A percentile compares a stretch with the other conserved stretches of the same genome.
Evolutionary conservation across 371 early-diverging fungal species (phyloP).

Genomic region (Mucor sp.): DNA sequence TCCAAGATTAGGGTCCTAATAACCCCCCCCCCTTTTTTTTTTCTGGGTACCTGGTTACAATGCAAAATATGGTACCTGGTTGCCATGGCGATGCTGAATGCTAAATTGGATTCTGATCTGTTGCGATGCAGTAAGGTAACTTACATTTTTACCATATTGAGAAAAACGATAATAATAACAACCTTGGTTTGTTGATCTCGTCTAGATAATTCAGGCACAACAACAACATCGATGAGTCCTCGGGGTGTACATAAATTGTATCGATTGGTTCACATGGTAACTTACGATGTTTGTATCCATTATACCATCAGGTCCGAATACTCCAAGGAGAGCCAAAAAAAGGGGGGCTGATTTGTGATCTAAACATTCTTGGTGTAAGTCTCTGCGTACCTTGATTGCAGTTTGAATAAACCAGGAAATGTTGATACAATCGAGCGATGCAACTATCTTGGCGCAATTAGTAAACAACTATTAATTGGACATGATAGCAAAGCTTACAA

Average conservation of each 20-base stretch:
- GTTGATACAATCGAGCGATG: background rate
- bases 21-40: background rate
- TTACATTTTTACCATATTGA: background rate
- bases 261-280: constrained; percentile 1
- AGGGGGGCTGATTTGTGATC: background rate
- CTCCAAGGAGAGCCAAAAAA: background rate
- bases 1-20: background rate
- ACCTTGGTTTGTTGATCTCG: background rate
- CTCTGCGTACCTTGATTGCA: background rate
- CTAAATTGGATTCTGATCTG: background rate
- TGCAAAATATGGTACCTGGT: background rate
- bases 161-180: background rate
- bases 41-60: background rate
- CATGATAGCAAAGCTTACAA: background rate
- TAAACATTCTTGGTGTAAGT: background rate
- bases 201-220: background rate
- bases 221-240: background rate
- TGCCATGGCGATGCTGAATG: background rate
- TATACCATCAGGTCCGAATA: background rate
- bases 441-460: background rate
- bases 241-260: background rate
- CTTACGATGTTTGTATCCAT: background rate
- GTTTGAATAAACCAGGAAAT: background rate
- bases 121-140: background rate
- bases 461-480: background rate